phyloP scores from a whole-genome alignment of 2,329 filamentous ascomycete genomes.

The Colletotrichum cordylinicola region DNA sequence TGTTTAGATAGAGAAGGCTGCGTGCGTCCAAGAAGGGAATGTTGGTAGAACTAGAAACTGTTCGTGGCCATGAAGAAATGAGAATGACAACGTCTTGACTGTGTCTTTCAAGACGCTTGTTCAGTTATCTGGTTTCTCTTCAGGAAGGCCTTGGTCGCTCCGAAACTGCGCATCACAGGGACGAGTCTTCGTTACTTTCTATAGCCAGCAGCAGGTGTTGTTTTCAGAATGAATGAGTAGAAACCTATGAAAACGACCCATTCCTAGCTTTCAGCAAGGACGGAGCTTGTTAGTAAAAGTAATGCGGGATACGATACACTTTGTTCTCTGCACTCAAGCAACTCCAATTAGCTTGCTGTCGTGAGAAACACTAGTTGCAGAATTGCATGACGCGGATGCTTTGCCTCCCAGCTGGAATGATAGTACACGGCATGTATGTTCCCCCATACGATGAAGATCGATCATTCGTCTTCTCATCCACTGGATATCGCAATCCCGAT shows the following conservation, averaged over 20 bases:
- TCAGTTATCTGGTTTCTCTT: neutral
- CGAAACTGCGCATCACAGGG: too few relatives aligned
- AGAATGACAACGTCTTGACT: neutral
- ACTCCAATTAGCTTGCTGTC: too few relatives aligned
- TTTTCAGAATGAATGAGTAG: too few relatives aligned
- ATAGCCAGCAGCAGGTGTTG: too few relatives aligned
- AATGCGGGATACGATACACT: too few relatives aligned
- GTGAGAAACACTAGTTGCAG: neutral
- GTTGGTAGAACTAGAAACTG: neutral
- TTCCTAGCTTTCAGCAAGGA: too few relatives aligned
- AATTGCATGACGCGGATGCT: neutral
- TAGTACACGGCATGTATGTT: neutral
- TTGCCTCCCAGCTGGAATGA: neutral
- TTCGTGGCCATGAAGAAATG: neutral
- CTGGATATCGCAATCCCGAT: neutral
- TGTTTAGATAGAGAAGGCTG: neutral
- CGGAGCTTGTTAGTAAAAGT: too few relatives aligned
- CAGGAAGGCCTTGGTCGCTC: neutral
- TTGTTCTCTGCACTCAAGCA: too few relatives aligned
- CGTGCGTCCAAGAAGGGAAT: neutral
- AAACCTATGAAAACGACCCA: too few relatives aligned
- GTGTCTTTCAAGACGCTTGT: neutral
- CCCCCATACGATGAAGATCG: neutral
- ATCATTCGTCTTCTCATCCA: neutral
- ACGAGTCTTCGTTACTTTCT: too few relatives aligned